A percentile compares a stretch with the other conserved stretches of the same genome.
Evolutionary conservation across 148 eudicot species (phyloP).

Genomic region (Arbutus unedo): DNA sequence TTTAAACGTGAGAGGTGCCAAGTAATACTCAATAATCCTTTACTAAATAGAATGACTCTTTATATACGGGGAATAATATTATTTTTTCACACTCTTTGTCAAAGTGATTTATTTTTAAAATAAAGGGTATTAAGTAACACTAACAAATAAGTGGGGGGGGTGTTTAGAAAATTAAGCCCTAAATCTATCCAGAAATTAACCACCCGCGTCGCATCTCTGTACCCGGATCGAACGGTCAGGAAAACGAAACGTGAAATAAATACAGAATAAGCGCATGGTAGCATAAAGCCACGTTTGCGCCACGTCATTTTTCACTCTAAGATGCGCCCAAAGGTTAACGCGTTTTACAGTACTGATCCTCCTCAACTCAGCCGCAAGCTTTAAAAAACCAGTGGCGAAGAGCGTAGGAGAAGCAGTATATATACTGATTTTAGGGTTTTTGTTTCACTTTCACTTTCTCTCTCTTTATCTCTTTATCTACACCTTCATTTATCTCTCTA

Average conservation of each 20-base stretch:
- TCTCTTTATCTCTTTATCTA: neutral
- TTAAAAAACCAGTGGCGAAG: slow-evolving; percentile 1
- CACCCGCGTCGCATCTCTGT: neutral
- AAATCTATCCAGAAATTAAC: neutral
- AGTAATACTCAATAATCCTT: too few relatives aligned
- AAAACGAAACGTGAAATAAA: neutral
- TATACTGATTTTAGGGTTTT: neutral
- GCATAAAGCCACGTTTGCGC: neutral
- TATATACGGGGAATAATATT: too few relatives aligned
- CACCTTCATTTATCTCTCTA: neutral
- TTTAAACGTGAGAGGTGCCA: too few relatives aligned
- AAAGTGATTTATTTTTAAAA: too few relatives aligned
- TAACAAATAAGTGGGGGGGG: too few relatives aligned
- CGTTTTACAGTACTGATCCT: neutral
- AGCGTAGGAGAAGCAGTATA: neutral
- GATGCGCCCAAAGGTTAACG: neutral
- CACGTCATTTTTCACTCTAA: neutral
- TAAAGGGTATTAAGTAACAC: too few relatives aligned
- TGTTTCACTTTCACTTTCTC: neutral
- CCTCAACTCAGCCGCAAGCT: neutral
- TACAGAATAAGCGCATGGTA: neutral
- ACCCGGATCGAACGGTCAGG: neutral
- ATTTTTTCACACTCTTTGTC: too few relatives aligned
- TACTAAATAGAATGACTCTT: too few relatives aligned
- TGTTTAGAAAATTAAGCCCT: too few relatives aligned